These are phyloP conservation scores for Bromus sterilis DNA, from an alignment of 176 grass and related monocot species.

Conservation along the genomic window DNA sequence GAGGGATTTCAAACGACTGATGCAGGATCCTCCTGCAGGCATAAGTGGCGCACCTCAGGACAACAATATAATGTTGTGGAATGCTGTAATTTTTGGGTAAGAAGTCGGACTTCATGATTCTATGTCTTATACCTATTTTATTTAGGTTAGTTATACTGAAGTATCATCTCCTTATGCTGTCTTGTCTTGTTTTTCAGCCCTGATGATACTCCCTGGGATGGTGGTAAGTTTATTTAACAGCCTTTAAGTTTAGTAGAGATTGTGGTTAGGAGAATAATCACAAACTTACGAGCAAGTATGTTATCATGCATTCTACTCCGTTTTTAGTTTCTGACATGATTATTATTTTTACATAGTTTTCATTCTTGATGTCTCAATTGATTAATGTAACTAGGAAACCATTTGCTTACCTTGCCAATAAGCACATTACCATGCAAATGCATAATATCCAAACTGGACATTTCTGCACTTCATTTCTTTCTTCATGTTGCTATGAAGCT, in stretches of 20 bases:
- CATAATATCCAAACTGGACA: background rate
- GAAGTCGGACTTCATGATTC: background rate
- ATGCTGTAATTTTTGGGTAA: slow-evolving; percentile 47
- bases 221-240: slow-evolving; percentile 25
- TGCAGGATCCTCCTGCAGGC: slow-evolving; percentile 46
- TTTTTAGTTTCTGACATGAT: background rate
- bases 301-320: background rate
- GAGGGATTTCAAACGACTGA: slow-evolving; percentile 51
- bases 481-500: background rate
- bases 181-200: slow-evolving; percentile 31
- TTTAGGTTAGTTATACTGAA: background rate
- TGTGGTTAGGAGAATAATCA: background rate
- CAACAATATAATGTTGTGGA: slow-evolving; percentile 51
- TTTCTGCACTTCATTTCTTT: background rate
- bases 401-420: background rate
- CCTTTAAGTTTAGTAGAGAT: background rate
- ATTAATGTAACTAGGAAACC: background rate
- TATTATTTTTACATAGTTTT: background rate
- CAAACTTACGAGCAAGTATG: background rate
- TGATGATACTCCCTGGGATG: slow-evolving; percentile 62
- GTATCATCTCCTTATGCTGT: background rate
- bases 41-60: slow-evolving; percentile 43
- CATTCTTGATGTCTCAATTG: background rate
- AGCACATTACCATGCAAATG: background rate
- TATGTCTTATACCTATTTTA: background rate